Percentiles rank a stretch among this genome's conserved stretches.
phyloP scores from a whole-genome alignment of 257 asterid genomes.

The Avicennia marina region DNA sequence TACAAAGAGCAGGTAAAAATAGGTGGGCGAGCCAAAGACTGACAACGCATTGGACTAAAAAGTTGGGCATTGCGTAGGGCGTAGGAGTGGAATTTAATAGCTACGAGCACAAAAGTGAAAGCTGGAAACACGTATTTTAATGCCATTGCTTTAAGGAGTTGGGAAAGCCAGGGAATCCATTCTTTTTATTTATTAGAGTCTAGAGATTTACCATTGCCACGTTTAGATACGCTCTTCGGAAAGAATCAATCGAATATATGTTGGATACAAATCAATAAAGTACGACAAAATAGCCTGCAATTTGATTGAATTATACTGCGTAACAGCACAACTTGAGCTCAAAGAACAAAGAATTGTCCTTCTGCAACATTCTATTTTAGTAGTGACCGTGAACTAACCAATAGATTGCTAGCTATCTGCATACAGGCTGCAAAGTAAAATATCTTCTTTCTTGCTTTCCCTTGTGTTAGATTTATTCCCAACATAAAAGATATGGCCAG shows the following conservation, averaged over 20 bases:
- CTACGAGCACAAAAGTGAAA: slow-evolving; percentile 16
- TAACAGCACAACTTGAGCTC: too few relatives aligned
- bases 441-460: background rate
- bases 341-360: too few relatives aligned
- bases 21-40: background rate
- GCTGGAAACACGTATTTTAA: background rate
- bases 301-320: background rate
- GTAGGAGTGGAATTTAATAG: slow-evolving; percentile 12
- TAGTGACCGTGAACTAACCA: background rate
- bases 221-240: background rate
- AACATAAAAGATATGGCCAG: background rate
- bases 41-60: background rate
- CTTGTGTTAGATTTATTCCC: background rate
- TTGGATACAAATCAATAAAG: too few relatives aligned
- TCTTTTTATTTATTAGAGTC: too few relatives aligned
- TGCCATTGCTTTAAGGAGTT: background rate
- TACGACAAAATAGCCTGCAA: too few relatives aligned
- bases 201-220: background rate
- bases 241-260: background rate
- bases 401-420: slow-evolving; percentile 2
- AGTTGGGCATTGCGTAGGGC: background rate
- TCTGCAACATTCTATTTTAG: background rate
- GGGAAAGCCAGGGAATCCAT: too few relatives aligned
- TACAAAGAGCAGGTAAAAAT: too few relatives aligned
- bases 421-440: slow-evolving; percentile 8